Evolutionary conservation across 768 basidiomycete species (phyloP).

Genomic region (Tulasnella sp.): DNA sequence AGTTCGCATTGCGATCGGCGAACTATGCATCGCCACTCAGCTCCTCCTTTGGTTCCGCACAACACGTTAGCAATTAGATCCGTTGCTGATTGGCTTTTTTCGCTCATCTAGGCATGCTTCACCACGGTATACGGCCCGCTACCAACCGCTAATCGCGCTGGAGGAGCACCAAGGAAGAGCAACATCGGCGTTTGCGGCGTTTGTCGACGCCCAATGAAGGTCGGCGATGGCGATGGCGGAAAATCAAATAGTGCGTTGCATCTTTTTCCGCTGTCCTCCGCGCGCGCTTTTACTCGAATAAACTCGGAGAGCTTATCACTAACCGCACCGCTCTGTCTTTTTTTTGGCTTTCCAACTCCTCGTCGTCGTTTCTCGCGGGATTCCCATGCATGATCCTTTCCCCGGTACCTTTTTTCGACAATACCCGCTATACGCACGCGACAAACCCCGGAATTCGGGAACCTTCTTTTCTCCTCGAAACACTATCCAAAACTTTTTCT

Average conservation of each 20-base stretch:
- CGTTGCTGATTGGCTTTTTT: not conserved
- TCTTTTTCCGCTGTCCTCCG: not conserved
- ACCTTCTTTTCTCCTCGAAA: not conserved
- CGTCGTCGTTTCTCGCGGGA: conserved; percentile 29
- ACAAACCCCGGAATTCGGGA: not conserved
- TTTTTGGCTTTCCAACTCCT: not conserved
- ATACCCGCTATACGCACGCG: not conserved
- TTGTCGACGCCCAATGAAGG: conserved; percentile 93
- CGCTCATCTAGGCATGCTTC: conserved; percentile 76
- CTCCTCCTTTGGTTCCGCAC: not conserved
- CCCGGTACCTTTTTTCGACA: not conserved
- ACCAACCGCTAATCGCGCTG: conserved; percentile 52
- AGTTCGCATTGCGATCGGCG: conserved; percentile 7
- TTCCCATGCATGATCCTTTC: not conserved
- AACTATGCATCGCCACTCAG: not conserved
- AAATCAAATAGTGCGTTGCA: conserved; percentile 79
- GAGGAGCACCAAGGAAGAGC: conserved; percentile 53
- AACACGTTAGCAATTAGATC: not conserved
- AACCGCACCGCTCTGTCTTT: not conserved
- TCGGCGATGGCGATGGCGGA: conserved; percentile 79
- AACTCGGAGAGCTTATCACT: not conserved
- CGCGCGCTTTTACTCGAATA: not conserved
- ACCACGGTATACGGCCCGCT: conserved; percentile 93
- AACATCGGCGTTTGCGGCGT: conserved; percentile 95
- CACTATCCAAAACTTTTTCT: not conserved